Evolutionary conservation across 306 rosid species (phyloP).

Genomic region (Arachis hypogaea): DNA sequence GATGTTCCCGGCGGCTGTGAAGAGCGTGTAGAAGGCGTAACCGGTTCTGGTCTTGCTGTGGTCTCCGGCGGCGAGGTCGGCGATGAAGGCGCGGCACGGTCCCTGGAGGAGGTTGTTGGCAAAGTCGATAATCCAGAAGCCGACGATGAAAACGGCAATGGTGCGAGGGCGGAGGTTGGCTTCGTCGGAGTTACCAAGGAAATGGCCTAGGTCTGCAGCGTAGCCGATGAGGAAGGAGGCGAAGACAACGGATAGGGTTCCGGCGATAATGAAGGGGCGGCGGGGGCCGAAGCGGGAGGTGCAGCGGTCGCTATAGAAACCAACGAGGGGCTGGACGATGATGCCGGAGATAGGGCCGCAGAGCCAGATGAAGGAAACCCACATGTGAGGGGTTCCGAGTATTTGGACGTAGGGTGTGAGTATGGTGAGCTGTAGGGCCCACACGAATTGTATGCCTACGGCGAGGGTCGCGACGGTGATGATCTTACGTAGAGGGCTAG

Average conservation of each 20-base stretch:
- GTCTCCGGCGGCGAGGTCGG: conserved; percentile 52
- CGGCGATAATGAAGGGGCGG: conserved; percentile 61
- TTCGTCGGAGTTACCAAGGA: conserved; percentile 38
- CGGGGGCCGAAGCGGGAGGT: conserved; percentile 71
- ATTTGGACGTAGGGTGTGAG: conserved; percentile 70
- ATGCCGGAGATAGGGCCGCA: conserved; percentile 75
- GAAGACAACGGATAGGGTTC: conserved; percentile 40
- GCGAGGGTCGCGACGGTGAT: conserved; percentile 60
- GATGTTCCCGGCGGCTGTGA: conserved; percentile 66
- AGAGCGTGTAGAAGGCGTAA: conserved; percentile 54
- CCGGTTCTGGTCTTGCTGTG: conserved; percentile 45
- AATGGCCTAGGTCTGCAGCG: conserved; percentile 65
- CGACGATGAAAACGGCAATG: conserved; percentile 51
- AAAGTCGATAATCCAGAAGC: conserved; percentile 65
- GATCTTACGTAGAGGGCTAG: conserved; percentile 41
- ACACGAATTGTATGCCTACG: conserved; percentile 66
- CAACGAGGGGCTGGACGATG: conserved; percentile 67
- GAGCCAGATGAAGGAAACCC: conserved; percentile 74
- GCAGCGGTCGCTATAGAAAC: conserved; percentile 69
- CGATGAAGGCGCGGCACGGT: conserved; percentile 53
- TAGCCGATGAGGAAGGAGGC: conserved; percentile 69
- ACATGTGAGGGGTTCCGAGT: conserved; percentile 61
- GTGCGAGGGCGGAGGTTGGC: conserved; percentile 40
- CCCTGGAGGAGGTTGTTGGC: conserved; percentile 63
- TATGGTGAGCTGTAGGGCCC: conserved; percentile 72